Conservation (phyloP, 345 rosid genomes). For the Rhodomyrtus tomentosa region DNA sequence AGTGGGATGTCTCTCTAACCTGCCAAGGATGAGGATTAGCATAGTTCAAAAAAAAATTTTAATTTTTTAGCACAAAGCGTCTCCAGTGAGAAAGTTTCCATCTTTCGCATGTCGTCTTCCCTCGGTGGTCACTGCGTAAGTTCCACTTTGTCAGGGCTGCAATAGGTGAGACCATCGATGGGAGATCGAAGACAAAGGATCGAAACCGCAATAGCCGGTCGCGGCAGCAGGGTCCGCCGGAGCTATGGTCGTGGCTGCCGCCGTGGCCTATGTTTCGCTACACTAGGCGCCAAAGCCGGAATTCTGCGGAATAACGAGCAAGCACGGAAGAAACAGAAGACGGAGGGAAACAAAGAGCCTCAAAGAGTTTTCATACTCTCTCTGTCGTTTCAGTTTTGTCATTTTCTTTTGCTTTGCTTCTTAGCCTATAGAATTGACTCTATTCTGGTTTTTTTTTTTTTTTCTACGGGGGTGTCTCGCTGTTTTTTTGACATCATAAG, state of each 20-base stretch:
- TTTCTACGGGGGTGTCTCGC: constrained; percentile 13
- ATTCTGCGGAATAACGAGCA: background rate
- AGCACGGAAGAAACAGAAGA: background rate
- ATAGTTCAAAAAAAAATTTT: no score
- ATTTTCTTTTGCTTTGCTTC: constrained; percentile 15
- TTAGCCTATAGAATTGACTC: constrained; percentile 10
- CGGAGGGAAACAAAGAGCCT: background rate
- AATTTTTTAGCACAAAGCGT: no score
- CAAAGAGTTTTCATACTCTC: background rate
- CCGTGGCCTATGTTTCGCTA: constrained; percentile 33
- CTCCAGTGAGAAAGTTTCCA: no score
- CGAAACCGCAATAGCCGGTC: constrained; percentile 28
- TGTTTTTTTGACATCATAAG: constrained; percentile 8
- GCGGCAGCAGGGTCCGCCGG: constrained; percentile 39
- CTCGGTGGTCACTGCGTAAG: no score
- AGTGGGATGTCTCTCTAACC: no score
- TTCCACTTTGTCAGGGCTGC: no score
- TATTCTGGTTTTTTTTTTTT: background rate
- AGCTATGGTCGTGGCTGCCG: constrained; percentile 32
- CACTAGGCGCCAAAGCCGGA: constrained; percentile 24
- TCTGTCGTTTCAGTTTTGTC: constrained; percentile 17
- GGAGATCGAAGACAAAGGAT: constrained; percentile 7
- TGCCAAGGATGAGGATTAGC: no score
- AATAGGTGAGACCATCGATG: constrained; percentile 16
- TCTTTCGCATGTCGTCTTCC: no score